These are phyloP conservation scores for Leucosporidium creatinivorum DNA, from an alignment of 768 basidiomycete genomes.

Conservation along the genomic window DNA sequence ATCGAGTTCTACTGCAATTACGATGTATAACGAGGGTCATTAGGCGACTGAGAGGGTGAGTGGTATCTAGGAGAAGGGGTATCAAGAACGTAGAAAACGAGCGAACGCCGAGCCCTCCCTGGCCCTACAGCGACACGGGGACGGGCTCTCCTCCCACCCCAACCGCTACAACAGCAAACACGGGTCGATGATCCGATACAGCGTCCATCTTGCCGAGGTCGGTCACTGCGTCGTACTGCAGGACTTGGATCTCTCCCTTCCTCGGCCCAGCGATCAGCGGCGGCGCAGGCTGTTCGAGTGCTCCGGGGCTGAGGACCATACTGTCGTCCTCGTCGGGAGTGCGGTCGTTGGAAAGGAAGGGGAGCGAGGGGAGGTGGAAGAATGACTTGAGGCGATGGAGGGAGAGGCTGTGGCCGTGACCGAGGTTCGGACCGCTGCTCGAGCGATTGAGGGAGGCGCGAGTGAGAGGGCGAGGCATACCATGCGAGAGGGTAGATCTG, in stretches of 20 bases:
- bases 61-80: no score
- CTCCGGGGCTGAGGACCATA: background rate
- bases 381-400: slow-evolving; percentile 23
- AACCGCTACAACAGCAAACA: slow-evolving; percentile 52
- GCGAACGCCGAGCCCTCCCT: background rate
- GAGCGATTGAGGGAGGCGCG: background rate
- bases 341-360: slow-evolving; percentile 10
- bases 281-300: background rate
- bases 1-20: no score
- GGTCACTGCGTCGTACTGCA: slow-evolving; percentile 65
- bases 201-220: slow-evolving; percentile 72
- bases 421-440: background rate
- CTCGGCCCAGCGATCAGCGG: slow-evolving; percentile 24
- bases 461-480: background rate
- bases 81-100: no score
- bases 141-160: slow-evolving; percentile 3
- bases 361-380: slow-evolving; percentile 26
- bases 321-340: background rate
- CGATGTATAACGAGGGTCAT: no score
- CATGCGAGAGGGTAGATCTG: no score
- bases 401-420: background rate
- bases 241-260: slow-evolving; percentile 65
- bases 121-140: background rate
- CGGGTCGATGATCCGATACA: slow-evolving; percentile 74
- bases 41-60: no score